Base-by-base conservation (phyloP, 2,329 filamentous ascomycete genomes). In the Apiospora sp. region DNA sequence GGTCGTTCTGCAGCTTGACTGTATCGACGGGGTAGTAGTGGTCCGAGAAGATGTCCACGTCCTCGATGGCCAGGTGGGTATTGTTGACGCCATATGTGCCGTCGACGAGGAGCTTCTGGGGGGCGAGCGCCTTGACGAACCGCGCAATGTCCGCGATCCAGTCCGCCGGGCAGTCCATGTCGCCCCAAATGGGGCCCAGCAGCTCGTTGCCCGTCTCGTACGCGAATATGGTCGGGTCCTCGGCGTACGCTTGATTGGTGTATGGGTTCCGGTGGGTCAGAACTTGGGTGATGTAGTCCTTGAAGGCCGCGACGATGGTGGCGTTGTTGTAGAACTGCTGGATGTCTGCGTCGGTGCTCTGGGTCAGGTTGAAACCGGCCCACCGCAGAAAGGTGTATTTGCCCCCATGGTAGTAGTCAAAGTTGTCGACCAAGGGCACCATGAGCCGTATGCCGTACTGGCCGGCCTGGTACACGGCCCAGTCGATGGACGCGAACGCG, bases 141-240 rank as follows among this genome's bases (percentile, higher is more conserved):
- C 74, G 74, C 4, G 81, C 82, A 49, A 87, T 84, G 27, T 86
- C 83, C 41, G 76, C 73, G 0, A 84, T 81, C 86, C 86, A 87
- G 13, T 77, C 77, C 0, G 79, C 78, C 0, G 85, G 85, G 6
- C 85, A 83, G 73, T 86, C 74, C 80, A 81, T 82, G 75, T 86
- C 85, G 34, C 82, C 83, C 79, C 81, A 87, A 4, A 81, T 73
- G 13, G 83, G 81, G 0, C 85, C 86, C 10, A 80, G 78, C 6
- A 87, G 82, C 76, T 87, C 86, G 76, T 87, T 87, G 10, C 86
- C 86, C 0, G 84, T 86, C 77, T 87, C 85, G 74, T 84, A 86
- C 14, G 84, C 85, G 73, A 87, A 86, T 71, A 87, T 86, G 4
- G 85, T 87, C 6, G 85, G 83, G 74, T 87, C 86, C 71, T 86